These are phyloP conservation scores for Botrytis deweyae DNA, from an alignment of 2,329 filamentous ascomycete genomes.

Conservation along the genomic window DNA sequence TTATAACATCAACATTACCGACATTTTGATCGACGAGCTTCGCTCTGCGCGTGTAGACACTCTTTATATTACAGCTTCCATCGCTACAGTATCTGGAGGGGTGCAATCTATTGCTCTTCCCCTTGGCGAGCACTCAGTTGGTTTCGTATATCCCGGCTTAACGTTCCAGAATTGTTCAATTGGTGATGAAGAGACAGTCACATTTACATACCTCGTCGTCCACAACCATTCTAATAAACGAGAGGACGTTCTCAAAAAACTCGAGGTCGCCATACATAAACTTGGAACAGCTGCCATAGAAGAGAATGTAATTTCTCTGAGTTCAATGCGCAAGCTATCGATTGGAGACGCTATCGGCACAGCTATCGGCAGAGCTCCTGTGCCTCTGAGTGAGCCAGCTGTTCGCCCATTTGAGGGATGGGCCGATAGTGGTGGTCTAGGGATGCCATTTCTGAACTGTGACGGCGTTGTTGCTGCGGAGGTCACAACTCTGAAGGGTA, in stretches of 20 bases:
- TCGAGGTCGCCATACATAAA: slow-evolving; percentile 1
- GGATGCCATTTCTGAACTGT: slow-evolving; percentile 16
- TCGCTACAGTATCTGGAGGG: background rate
- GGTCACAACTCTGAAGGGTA: slow-evolving; percentile 2
- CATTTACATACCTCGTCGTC: slow-evolving; percentile 4
- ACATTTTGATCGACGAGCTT: slow-evolving; percentile 1
- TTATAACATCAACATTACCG: slow-evolving; percentile 1
- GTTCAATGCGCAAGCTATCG: background rate
- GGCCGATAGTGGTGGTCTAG: slow-evolving; percentile 3
- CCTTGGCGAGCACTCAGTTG: background rate
- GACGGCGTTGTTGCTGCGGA: slow-evolving; percentile 7
- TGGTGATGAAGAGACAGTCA: slow-evolving; percentile 6
- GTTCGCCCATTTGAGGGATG: slow-evolving; percentile 7
- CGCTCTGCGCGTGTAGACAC: slow-evolving; percentile 4
- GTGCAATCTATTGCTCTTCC: background rate
- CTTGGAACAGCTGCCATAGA: slow-evolving; percentile 4
- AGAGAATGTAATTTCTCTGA: background rate
- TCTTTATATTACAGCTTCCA: slow-evolving; percentile 10
- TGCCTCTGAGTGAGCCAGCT: background rate
- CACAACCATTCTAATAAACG: slow-evolving; percentile 10
- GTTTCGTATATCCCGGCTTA: slow-evolving; percentile 8
- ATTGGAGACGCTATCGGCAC: slow-evolving; percentile 12
- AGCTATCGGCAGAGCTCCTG: background rate
- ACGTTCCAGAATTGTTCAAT: background rate
- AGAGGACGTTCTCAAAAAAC: slow-evolving; percentile 2